Conservation (phyloP, 2,329 filamentous ascomycete genomes). For the Penicillium sp. region DNA sequence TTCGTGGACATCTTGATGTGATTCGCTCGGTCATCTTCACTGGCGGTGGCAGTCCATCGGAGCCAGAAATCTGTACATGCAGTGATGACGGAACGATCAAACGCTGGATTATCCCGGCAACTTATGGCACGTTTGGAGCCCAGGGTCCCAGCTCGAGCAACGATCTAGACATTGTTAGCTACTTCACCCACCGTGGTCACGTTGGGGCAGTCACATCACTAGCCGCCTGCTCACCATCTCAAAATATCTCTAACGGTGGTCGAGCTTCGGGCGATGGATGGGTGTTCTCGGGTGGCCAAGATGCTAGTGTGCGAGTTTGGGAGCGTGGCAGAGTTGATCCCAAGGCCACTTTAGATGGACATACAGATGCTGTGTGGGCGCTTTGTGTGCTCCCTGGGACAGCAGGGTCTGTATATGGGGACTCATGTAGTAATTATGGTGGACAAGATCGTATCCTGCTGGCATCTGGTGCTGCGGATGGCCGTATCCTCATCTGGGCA, state of each 20-base stretch:
- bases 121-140: conserved; percentile 67
- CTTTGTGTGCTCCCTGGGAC: conserved; percentile 89
- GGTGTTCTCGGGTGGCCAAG: conserved; percentile 97
- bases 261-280: conserved; percentile 90
- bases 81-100: conserved; percentile 97
- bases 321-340: conserved; percentile 92
- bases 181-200: conserved; percentile 95
- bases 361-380: conserved; percentile 95
- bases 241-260: conserved; percentile 87
- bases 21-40: conserved; percentile 96
- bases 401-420: conserved; percentile 77
- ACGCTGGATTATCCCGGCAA: conserved; percentile 88
- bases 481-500: conserved; percentile 90
- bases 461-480: conserved; percentile 90
- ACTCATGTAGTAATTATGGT: conserved; percentile 71
- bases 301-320: conserved; percentile 92
- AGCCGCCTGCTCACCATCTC: conserved; percentile 82
- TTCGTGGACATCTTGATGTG: conserved; percentile 90
- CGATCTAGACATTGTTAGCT: conserved; percentile 88
- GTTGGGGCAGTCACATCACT: conserved; percentile 86
- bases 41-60: conserved; percentile 89
- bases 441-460: conserved; percentile 83
- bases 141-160: conserved; percentile 62
- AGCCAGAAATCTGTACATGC: conserved; percentile 95
- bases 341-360: conserved; percentile 90